These are phyloP conservation scores for Citrus sp. DNA, from an alignment of 345 rosid genomes.

Conservation along the genomic window DNA sequence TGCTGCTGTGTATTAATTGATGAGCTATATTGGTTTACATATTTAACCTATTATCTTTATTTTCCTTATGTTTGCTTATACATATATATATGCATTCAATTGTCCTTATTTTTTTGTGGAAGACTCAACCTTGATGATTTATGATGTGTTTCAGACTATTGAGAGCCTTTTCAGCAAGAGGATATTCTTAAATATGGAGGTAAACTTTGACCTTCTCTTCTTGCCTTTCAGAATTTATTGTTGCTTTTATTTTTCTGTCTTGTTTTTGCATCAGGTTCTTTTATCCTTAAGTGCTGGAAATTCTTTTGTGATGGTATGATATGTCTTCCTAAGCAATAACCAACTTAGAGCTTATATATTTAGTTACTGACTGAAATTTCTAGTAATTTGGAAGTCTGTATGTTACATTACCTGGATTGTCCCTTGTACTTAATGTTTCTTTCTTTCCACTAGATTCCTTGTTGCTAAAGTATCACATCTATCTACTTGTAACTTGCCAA, in stretches of 20 bases:
- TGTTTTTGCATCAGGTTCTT: neutral
- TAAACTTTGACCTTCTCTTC: conserved; percentile 35
- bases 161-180: conserved; percentile 64
- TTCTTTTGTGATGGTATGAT: neutral
- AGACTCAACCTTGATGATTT: neutral
- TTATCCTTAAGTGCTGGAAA: neutral
- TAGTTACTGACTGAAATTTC: neutral
- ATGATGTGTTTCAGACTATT: conserved; percentile 58
- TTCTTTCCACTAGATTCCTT: neutral
- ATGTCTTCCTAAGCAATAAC: neutral
- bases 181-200: conserved; percentile 72
- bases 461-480: neutral
- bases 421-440: neutral
- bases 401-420: neutral
- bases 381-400: neutral
- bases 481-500: neutral
- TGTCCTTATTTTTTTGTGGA: neutral
- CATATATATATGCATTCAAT: neutral
- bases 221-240: neutral
- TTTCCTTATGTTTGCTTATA: neutral
- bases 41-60: neutral
- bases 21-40: neutral
- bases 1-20: neutral
- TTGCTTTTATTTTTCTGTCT: neutral
- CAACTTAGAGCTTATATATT: neutral